Evolutionary conservation across 257 asterid genomes (phyloP), one percentile per base, ranked within the genome.

Genomic region (Nemophila menziesii): DNA sequence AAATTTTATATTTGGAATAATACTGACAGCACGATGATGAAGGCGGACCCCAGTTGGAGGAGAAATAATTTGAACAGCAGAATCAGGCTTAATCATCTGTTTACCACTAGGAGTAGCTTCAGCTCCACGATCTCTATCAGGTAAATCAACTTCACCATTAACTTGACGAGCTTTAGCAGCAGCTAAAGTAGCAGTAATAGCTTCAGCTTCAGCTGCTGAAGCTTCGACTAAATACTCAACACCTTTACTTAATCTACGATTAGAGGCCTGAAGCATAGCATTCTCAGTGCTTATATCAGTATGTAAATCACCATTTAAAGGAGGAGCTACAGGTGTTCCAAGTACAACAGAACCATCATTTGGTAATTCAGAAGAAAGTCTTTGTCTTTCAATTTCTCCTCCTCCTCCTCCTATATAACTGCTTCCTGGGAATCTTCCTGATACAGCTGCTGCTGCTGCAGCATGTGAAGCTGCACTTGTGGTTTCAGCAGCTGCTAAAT

Each of bases 141-240:
- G 93, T 52, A 76, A 58, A 54, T 89, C 98, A 66, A 70, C 77
- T 64, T 89, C 98, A 47, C 98, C 99, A 68, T 86, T 92, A 56
- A 49, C 69, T 62, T 89, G 94, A 16, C 99, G 82, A 67, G 96
- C 99, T 72, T 92, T 92, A 39, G 99, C 99, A 59, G 99, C 99
- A 26, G 96, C 96, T 60, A 92, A 43, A 37, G 99, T 72, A 12
- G 96, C 96, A 62, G 68, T 77, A 46, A 92, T 92, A 54, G 99
- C 96, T 74, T 92, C 95, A 43, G 96, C 96, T 68, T 92, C 99
- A 15, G 99, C 99, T 16, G 99, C 93, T 15, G 99, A 60, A 22
- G 99, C 99, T 71, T 92, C 95, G 62, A 92, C 99, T 61, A 92
- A 68, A 75, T 82, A 92, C 33, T 92, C 95, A 38, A 79, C 95